These are phyloP conservation scores for Trichophyton rubrum DNA, from an alignment of 2,329 filamentous ascomycete genomes.

Conservation along the genomic window DNA sequence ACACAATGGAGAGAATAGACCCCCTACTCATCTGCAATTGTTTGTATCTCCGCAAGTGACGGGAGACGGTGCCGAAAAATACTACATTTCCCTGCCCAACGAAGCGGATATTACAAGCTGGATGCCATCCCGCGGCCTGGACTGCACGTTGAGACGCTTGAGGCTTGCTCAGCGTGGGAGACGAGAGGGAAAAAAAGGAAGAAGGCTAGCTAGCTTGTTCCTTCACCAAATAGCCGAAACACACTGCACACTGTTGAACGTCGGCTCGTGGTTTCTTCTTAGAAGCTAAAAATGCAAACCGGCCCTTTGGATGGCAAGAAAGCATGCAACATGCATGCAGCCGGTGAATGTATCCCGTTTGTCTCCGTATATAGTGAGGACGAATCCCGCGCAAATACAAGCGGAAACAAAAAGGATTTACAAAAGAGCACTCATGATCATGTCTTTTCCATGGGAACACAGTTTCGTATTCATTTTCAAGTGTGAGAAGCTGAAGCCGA, in stretches of 20 bases:
- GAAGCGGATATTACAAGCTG: not conserved
- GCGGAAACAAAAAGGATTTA: not conserved
- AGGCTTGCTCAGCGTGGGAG: not conserved
- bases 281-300: not conserved
- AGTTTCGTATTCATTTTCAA: conserved; percentile 1
- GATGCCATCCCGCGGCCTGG: not conserved
- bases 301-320: not conserved
- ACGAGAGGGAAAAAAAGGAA: not conserved
- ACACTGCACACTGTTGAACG: not conserved
- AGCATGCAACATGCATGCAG: not conserved
- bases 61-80: not conserved
- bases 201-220: not conserved
- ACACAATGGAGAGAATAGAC: not conserved
- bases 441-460: not conserved
- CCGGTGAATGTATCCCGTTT: not conserved
- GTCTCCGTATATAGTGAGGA: not conserved
- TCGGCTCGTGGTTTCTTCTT: not conserved
- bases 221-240: conserved; percentile 1
- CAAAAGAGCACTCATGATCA: not conserved
- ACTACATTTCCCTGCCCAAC: not conserved
- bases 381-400: not conserved
- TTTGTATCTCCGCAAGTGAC: not conserved
- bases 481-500: not conserved
- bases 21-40: not conserved
- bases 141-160: not conserved